These are phyloP conservation scores for Paramecium octaurelia DNA, from an alignment of 73 alveolate genomes.

Conservation along the genomic window DNA sequence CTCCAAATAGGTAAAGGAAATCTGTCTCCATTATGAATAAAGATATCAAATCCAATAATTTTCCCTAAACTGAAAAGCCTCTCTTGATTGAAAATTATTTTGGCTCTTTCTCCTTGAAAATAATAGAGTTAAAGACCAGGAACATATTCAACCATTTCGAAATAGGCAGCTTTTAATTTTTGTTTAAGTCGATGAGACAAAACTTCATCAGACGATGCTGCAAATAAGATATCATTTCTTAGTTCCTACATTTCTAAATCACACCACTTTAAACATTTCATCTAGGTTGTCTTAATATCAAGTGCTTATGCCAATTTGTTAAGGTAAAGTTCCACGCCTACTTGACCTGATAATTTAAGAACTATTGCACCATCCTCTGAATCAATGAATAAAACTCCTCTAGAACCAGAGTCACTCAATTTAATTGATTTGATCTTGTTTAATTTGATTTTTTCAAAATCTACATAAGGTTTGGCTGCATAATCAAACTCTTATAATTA, in stretches of 20 bases:
- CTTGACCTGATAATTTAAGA: conserved; percentile 15
- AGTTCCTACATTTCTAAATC: background rate
- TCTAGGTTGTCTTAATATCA: background rate
- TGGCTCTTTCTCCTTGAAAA: background rate
- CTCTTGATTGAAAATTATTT: background rate
- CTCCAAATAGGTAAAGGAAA: conserved; percentile 18
- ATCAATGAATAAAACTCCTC: conserved; percentile 7
- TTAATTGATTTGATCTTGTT: background rate
- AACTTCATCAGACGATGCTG: background rate
- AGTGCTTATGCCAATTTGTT: background rate
- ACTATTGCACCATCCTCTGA: background rate
- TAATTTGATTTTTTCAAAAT: background rate
- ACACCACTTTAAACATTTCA: background rate
- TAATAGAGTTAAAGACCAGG: background rate
- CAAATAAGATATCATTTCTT: background rate
- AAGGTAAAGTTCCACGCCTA: background rate
- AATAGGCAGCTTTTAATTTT: background rate
- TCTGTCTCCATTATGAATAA: conserved; percentile 24
- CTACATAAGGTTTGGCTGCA: background rate
- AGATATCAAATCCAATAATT: background rate
- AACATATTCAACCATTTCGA: background rate
- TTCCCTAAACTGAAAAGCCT: background rate
- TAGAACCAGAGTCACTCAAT: conserved; percentile 22
- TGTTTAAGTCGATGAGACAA: background rate
- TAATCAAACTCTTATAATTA: background rate